Conservation (phyloP, 352 stramenopile genomes). For the Globisporangium parvum region DNA sequence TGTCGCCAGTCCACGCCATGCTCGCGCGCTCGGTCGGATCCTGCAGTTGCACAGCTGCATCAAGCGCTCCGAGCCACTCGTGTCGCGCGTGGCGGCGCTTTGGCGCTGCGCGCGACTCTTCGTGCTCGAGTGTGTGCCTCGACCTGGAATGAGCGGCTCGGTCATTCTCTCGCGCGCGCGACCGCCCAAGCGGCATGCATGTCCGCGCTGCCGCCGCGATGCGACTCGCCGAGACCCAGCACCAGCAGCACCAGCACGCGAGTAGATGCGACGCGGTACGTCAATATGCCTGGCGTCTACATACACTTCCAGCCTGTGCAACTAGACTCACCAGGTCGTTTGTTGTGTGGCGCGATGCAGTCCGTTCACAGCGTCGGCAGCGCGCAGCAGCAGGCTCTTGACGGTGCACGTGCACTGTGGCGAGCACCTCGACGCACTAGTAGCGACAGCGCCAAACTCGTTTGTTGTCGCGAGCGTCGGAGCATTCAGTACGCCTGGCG, state of each 20-base stretch:
- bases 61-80: too few relatives aligned
- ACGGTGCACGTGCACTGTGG: slow-evolving; percentile 51
- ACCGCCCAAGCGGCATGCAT: slow-evolving; percentile 28
- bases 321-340: too few relatives aligned
- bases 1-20: slow-evolving; percentile 13
- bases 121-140: background rate
- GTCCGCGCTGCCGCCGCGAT: slow-evolving; percentile 32
- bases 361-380: slow-evolving; percentile 45
- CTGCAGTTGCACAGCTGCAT: too few relatives aligned
- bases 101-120: background rate
- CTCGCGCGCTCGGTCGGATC: background rate
- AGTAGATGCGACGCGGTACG: slow-evolving; percentile 14
- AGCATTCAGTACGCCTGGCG: background rate
- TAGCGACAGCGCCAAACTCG: slow-evolving; percentile 3
- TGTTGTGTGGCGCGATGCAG: slow-evolving; percentile 8
- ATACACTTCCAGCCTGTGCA: background rate
- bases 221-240: slow-evolving; percentile 18
- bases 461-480: slow-evolving; percentile 35
- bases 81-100: background rate
- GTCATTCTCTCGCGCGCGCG: background rate
- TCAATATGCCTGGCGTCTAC: background rate
- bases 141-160: background rate
- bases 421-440: slow-evolving; percentile 24
- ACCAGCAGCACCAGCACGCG: background rate
- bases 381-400: slow-evolving; percentile 32